Conservation (phyloP, 306 rosid genomes). For the Lathyrus sativus region DNA sequence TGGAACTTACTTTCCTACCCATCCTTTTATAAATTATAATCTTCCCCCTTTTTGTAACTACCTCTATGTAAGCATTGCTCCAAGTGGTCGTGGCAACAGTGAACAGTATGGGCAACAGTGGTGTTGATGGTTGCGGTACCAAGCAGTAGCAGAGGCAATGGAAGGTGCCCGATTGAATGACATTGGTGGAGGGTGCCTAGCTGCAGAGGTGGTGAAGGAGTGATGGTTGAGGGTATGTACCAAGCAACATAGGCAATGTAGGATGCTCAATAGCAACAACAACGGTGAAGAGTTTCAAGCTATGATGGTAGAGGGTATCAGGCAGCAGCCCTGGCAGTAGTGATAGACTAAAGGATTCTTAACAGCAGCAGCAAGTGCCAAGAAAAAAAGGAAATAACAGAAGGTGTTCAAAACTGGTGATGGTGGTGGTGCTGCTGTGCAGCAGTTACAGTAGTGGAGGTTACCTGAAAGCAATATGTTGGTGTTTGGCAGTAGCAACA, state of each 20-base stretch:
- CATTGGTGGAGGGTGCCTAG: neutral
- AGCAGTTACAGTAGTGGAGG: neutral
- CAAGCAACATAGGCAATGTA: neutral
- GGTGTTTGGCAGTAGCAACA: neutral
- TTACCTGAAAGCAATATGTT: neutral
- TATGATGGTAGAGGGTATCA: neutral
- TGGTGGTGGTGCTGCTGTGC: neutral
- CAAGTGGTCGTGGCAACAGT: neutral
- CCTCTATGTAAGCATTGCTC: neutral
- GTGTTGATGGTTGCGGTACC: neutral
- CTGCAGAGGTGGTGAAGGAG: conserved; percentile 1
- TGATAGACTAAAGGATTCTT: neutral
- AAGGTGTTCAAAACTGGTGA: neutral
- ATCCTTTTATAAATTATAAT: neutral
- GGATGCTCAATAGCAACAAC: neutral
- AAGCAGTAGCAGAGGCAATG: neutral
- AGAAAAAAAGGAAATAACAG: neutral
- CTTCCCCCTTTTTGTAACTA: neutral
- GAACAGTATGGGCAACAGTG: no score
- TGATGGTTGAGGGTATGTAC: neutral
- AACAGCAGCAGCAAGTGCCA: neutral
- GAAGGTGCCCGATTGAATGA: neutral
- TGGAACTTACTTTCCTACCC: neutral
- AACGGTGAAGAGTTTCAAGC: neutral
- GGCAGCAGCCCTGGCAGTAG: neutral